Percentiles rank a stretch among this genome's conserved stretches.
Conservation (phyloP, 2,329 filamentous ascomycete species). For the Ophiostoma himal-ulmi region DNA sequence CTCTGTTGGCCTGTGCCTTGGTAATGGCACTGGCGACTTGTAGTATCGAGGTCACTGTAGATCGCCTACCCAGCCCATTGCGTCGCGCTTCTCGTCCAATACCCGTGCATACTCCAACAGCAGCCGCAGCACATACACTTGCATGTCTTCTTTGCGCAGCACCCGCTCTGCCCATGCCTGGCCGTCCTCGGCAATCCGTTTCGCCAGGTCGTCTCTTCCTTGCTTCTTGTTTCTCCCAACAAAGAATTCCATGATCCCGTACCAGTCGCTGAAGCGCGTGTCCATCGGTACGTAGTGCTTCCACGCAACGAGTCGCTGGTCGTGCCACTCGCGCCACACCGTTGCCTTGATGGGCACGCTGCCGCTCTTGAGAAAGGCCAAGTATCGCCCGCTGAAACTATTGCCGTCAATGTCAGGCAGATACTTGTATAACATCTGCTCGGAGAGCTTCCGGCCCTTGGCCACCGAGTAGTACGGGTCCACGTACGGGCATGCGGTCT, state of each 20-base stretch:
- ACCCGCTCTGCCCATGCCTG: conserved; percentile 64
- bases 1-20: too few species aligned
- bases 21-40: neutral
- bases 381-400: conserved; percentile 58
- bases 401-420: conserved; percentile 70
- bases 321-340: conserved; percentile 76
- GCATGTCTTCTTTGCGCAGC: conserved; percentile 66
- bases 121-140: conserved; percentile 61
- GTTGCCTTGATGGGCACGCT: conserved; percentile 72
- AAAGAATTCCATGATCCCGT: conserved; percentile 69
- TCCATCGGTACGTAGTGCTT: conserved; percentile 78
- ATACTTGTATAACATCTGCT: conserved; percentile 60
- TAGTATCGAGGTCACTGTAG: conserved; percentile 27
- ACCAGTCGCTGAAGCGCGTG: conserved; percentile 65
- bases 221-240: conserved; percentile 44
- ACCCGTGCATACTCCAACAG: conserved; percentile 58
- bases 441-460: conserved; percentile 39
- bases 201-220: conserved; percentile 52
- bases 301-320: conserved; percentile 67
- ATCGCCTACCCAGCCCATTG: conserved; percentile 52
- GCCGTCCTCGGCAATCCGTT: conserved; percentile 59
- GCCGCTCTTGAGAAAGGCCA: conserved; percentile 62
- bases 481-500: conserved; percentile 42
- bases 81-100: conserved; percentile 45
- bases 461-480: conserved; percentile 39